These are phyloP conservation scores for Malus asiatica DNA, from an alignment of 306 rosid genomes.

Conservation along the genomic window DNA sequence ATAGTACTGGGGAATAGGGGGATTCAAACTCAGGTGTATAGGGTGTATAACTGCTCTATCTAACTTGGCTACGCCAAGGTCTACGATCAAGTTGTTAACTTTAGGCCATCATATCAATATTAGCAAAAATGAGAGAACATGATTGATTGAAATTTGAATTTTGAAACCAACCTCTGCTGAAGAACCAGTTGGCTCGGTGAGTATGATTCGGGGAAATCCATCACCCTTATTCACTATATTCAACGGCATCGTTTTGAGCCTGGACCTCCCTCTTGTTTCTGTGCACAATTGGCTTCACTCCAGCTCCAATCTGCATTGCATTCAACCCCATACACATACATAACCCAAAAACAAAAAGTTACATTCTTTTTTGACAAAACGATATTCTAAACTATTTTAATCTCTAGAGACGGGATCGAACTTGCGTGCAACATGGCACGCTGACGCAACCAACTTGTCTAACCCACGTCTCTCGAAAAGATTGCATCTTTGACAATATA, in stretches of 20 bases:
- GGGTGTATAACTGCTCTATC: no score
- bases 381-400: no score
- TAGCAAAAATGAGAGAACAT: neutral
- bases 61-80: no score
- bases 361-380: neutral
- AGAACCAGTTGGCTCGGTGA: conserved; percentile 61
- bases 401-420: no score
- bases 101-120: neutral
- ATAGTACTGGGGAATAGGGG: no score
- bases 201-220: conserved; percentile 46
- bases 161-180: conserved; percentile 52
- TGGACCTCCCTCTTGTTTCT: no score
- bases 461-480: no score
- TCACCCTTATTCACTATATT: conserved; percentile 37
- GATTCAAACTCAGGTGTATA: no score
- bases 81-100: neutral
- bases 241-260: conserved; percentile 39
- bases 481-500: neutral
- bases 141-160: neutral
- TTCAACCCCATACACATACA: conserved; percentile 13
- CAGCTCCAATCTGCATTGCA: neutral
- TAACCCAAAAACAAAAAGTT: neutral
- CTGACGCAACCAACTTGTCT: no score
- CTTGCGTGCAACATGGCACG: no score
- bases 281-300: neutral